phyloP scores from a whole-genome alignment of 1,284 basidiomycete species.

The Tremellales sp. region DNA sequence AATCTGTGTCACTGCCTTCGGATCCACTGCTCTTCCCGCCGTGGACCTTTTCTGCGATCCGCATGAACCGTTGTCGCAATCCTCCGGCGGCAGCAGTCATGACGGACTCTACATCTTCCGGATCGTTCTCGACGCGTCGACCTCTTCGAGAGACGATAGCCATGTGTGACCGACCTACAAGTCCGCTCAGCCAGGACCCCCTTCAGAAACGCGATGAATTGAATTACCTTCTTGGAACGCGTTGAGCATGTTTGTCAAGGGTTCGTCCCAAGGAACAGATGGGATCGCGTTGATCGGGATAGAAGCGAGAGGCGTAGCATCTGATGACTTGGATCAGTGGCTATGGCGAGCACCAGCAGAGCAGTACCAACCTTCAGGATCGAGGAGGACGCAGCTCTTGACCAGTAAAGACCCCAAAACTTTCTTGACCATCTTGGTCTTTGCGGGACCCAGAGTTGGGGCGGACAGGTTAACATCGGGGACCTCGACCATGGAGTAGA shows the following conservation, averaged over 20 bases:
- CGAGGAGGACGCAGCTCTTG: constrained; percentile 79
- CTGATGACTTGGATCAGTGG: constrained; percentile 46
- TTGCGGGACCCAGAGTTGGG: constrained; percentile 27
- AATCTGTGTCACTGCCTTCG: constrained; percentile 54
- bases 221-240: constrained; percentile 75
- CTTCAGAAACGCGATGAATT: not conserved
- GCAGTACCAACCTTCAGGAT: constrained; percentile 66
- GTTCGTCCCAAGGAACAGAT: constrained; percentile 78
- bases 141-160: constrained; percentile 71
- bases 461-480: constrained; percentile 46
- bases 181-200: not conserved
- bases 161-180: constrained; percentile 67
- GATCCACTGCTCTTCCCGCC: constrained; percentile 39
- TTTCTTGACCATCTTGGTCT: constrained; percentile 60
- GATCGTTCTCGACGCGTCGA: constrained; percentile 26
- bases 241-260: constrained; percentile 80
- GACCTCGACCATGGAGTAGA: constrained; percentile 67
- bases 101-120: constrained; percentile 31
- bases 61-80: constrained; percentile 35
- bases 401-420: constrained; percentile 77
- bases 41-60: constrained; percentile 40
- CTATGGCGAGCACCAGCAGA: not conserved
- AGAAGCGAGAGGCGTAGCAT: constrained; percentile 69
- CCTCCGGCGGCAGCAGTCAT: constrained; percentile 53
- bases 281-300: constrained; percentile 80